A percentile compares a stretch with the other conserved stretches of the same genome.
Evolutionary conservation across 1,284 basidiomycete species (phyloP).

Genomic region (Leccinum angustisporum): DNA sequence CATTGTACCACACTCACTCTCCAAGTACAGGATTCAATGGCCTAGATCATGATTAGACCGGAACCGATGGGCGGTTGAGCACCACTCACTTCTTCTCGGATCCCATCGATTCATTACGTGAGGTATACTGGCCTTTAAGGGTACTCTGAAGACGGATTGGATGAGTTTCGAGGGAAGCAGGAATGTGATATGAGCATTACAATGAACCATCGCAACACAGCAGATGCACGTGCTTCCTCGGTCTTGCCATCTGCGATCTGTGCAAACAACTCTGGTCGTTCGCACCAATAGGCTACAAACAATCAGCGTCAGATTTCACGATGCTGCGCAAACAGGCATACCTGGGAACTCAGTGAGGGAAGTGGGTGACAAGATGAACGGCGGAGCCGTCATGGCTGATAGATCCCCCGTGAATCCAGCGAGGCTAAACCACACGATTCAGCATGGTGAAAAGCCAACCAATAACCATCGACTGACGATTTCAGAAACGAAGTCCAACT

Average conservation of each 20-base stretch:
- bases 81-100: constrained; percentile 89
- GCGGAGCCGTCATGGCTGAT: constrained; percentile 92
- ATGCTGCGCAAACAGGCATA: constrained; percentile 35
- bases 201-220: constrained; percentile 90
- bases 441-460: constrained; percentile 6
- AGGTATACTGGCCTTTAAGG: constrained; percentile 93
- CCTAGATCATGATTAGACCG: constrained; percentile 40
- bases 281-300: constrained; percentile 83
- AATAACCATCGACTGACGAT: constrained; percentile 52
- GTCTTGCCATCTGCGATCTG: constrained; percentile 76
- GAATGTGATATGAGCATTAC: constrained; percentile 38
- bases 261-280: constrained; percentile 82
- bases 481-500: constrained; percentile 83
- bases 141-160: constrained; percentile 57
- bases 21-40: constrained; percentile 96
- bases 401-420: constrained; percentile 90
- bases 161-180: constrained; percentile 5
- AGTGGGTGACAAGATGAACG: constrained; percentile 86
- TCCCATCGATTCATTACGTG: constrained; percentile 89
- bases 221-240: constrained; percentile 70
- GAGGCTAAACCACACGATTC: constrained; percentile 47
- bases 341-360: constrained; percentile 88
- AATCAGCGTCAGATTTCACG: constrained; percentile 5
- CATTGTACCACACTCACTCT: constrained; percentile 58
- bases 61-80: neutral